Base-by-base conservation (phyloP, 208 protist species). In the Jaenimonas drosophilae region DNA sequence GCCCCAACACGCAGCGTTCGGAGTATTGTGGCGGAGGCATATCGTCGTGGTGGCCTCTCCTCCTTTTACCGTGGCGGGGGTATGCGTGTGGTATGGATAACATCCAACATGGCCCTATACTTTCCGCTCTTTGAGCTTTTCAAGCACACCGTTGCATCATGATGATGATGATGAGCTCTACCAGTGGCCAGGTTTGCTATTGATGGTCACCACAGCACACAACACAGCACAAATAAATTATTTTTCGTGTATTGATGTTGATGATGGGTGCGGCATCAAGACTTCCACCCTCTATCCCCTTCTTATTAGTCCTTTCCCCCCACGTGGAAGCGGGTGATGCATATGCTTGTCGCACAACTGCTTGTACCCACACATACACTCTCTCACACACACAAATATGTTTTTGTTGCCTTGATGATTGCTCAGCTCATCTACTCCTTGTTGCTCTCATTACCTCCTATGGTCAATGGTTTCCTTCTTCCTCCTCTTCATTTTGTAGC, bases 11-110 rank as follows among this genome's bases (percentile, higher is more conserved):
- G 64, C 37, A 70, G 64, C 3, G 54, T 85, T 20, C 19, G 47
- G 1, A n/a, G 43, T 12, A 59, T 88, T 7, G 64, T 84, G 29
- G 45, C 42, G 5, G 38, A 46, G 3, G 41, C 64, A 7, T 85
- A 87, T 40, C 47, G 47, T 6, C 17, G 48, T 4, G 70, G 73
- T 47, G 83, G 83, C 2, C 29, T 76, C 34, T 47, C 49, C n/a
- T 60, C 63, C 17, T 88, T 91, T 28, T 69, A 78, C 44, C 63
- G 63, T n/a, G 83, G 83, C 19, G 75, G 65, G 1, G 49, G 37
- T 17, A 75, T 71, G 48, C 77, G 83, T 30, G 66, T 88, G 42
- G 28, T 91, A 26, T 91, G 78, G 76, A 78, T 91, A 37, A 77
- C 76, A 7, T 40, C 56, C 5, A 91, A 91, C 60, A 81, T 87